phyloP scores from a whole-genome alignment of 768 basidiomycete genomes.

The Psilocybe subaeruginosa region DNA sequence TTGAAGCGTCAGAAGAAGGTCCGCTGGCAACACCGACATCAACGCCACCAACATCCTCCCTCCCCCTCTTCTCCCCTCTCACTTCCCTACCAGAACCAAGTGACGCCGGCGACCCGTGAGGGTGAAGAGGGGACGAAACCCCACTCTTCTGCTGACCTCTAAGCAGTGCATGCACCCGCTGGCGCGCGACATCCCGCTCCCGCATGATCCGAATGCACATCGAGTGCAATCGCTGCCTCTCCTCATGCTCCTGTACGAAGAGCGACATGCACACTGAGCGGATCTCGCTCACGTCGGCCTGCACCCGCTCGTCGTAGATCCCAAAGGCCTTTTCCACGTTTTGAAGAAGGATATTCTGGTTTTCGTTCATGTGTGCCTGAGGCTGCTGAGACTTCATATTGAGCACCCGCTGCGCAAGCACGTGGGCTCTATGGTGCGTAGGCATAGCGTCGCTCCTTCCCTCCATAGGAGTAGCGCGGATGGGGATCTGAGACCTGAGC shows the following conservation, averaged over 20 bases:
- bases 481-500: slow-evolving; percentile 9
- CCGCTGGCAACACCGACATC: background rate
- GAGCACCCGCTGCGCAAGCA: background rate
- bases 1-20: background rate
- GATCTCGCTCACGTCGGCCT: slow-evolving; percentile 31
- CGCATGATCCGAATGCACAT: slow-evolving; percentile 32
- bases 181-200: slow-evolving; percentile 38
- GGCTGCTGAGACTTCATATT: background rate
- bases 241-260: slow-evolving; percentile 32
- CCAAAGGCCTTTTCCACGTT: slow-evolving; percentile 33
- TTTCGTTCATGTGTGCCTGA: background rate
- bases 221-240: slow-evolving; percentile 29
- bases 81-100: background rate
- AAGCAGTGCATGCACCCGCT: slow-evolving; percentile 29
- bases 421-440: background rate
- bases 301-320: slow-evolving; percentile 30
- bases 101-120: background rate
- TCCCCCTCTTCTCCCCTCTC: background rate
- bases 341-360: slow-evolving; percentile 10
- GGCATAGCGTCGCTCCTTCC: background rate
- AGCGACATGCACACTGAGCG: slow-evolving; percentile 32
- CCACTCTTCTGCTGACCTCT: background rate
- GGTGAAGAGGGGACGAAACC: background rate
- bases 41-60: background rate
- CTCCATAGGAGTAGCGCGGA: background rate